Evolutionary conservation across 306 rosid genomes (phyloP), one percentile per base, ranked within the genome.

Genomic region (Corylus heterophylla): DNA sequence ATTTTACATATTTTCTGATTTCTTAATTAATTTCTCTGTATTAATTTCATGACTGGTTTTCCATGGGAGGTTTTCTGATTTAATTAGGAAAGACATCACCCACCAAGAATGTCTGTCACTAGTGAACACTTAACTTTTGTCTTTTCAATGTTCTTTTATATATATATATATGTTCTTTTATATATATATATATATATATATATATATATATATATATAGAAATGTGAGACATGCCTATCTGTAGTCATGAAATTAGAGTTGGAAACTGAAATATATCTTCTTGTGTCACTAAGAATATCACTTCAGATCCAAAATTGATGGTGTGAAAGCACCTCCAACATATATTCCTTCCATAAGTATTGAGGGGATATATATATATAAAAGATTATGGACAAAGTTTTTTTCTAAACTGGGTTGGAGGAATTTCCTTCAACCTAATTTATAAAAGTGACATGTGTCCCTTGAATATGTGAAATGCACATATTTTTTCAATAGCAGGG

Each of bases 1-100:
- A 18, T 37, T 66, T 66, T 9, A 5, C 16, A 42, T 67, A 67
- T 39, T 7, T 67, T 35, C 25, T 67, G 69, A 27, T 29, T 20
- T 59, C 35, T 59, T 22, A 35, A 47, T 47, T 11, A 22, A 22
- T 22, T 22, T 48, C 51, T 11, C 51, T 48, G 51, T 29, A 35
- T 29, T 31, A 4, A 22, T 25, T 20, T 10, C n/a, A 12, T 22
- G 22, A 22, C 9, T 25, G 50, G 48, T 67, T 67, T 67, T 66
- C 6, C 29, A 8, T 39, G 12, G 12, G 39, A 37, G 49, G 49
- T 67, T 37, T 37, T 67, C 50, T 62, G 69, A 59, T 29, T 62
- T 95, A 94, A 92, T 22, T 62, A 62, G 68, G 44, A 62, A 29
- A 29, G 18, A 62, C 6, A 22, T 51, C 12, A 25, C 1, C 68